Evolutionary conservation across 1,284 basidiomycete species (phyloP).

Genomic region (Trametes pubescens): DNA sequence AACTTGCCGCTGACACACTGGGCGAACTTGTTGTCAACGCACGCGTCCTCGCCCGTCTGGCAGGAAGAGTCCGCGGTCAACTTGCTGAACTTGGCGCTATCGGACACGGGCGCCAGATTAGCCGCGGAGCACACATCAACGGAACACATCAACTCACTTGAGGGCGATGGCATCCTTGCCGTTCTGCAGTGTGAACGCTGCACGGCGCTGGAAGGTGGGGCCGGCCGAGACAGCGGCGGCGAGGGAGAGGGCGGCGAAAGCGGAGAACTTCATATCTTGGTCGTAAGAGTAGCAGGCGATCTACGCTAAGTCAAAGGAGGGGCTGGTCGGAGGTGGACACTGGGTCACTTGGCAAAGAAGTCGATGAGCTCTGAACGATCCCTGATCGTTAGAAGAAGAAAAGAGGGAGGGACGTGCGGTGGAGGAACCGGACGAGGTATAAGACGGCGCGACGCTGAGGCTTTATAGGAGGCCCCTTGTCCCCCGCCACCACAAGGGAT

Average conservation of each 20-base stretch:
- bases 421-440: conserved; percentile 27
- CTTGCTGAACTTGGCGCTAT: conserved; percentile 55
- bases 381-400: conserved; percentile 35
- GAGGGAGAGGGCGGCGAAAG: conserved; percentile 37
- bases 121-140: not conserved
- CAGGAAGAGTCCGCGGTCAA: conserved; percentile 51
- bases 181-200: conserved; percentile 53
- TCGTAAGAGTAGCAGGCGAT: conserved; percentile 29
- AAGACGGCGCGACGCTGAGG: conserved; percentile 8
- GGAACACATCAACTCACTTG: conserved; percentile 50
- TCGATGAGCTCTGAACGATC: conserved; percentile 35
- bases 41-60: conserved; percentile 50
- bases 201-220: conserved; percentile 46
- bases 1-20: conserved; percentile 58
- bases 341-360: conserved; percentile 34
- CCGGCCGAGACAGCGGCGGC: conserved; percentile 49
- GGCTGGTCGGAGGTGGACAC: conserved; percentile 31
- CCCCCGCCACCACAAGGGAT: conserved; percentile 17
- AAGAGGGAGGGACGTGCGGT: conserved; percentile 14
- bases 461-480: conserved; percentile 21
- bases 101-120: conserved; percentile 20
- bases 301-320: conserved; percentile 27
- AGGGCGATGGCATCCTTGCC: conserved; percentile 61
- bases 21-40: conserved; percentile 44
- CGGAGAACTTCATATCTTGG: conserved; percentile 41